Evolutionary conservation across 768 basidiomycete genomes (phyloP), one percentile per base, ranked within the genome.

Genomic region (Rhodotorula kratochvilovae): DNA sequence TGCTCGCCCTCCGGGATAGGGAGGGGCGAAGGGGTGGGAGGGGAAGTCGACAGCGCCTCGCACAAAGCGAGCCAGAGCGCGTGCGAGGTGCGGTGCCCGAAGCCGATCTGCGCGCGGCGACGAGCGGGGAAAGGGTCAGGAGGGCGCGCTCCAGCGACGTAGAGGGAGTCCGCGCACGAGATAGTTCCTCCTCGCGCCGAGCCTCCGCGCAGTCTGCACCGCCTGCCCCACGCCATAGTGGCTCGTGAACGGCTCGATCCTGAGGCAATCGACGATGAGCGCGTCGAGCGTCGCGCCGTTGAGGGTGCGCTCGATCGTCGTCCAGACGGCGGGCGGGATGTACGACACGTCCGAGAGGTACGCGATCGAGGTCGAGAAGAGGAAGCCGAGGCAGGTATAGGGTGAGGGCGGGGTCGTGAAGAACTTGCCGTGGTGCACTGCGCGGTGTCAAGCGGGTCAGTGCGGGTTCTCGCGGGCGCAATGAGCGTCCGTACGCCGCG

Each of bases 271-370:
- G 50, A 92, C 82, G 60, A 92, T 85, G 35, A 73, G 61, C 8
- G 67, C 72, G 36, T 72, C 33, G 21, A 76, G 58, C 45, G 50
- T 31, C 59, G 46, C 56, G 27, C n/a, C 31, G 0, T 17, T 36
- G 4, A 27, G 35, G 19, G 31, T 15, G 36, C 39, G 27, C 27
- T 50, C 45, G 25, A 71, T 45, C 16, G 33, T 21, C 29, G 60
- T 35, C 89, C 89, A 91, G 51, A 87, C 85, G 46, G 85, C 83
- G 15, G 89, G 86, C 3, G 92, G 91, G 65, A 95, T 89, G 75
- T 85, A 81, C 16, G 89, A 90, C 53, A 88, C 89, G 79, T 96
- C 93, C 36, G 89, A 88, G 69, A 95, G 83, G 81, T 94, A 94
- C 23, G 87, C 82, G 57, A 94, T 80, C 42, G 84, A 81, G 46